Base-by-base conservation (phyloP, 2,329 filamentous ascomycete species). In the Ascochyta pisi region DNA sequence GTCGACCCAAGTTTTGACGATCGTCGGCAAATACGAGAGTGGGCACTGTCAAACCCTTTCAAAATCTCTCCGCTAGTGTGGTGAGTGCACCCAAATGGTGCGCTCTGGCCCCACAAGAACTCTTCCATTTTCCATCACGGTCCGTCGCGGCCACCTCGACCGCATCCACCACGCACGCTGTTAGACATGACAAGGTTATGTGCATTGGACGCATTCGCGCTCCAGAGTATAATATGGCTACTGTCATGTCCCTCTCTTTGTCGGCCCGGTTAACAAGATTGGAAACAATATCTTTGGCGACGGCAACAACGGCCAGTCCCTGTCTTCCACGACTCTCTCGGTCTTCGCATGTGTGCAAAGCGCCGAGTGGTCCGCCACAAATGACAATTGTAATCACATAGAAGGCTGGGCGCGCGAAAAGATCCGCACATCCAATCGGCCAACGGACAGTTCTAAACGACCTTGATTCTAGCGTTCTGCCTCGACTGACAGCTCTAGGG, bases 31-130 rank as follows among this genome's bases (percentile, higher is more conserved):
- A 35, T 23, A 23, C 33, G 33, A n/a, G 29, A 19, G n/a, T 15
- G 9, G 34, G 23, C 43, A 38, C 45, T 54, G 45, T 54, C 51
- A 54, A 54, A 43, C 29, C 50, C 29, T 47, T 33, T 43, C 43
- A 38, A 43, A 49, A 3, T 31, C 38, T 16, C 27, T 43, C 31
- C 45, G 45, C 51, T 54, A 50, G 51, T 54, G 26, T 24, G 29
- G 29, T 31, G 12, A 31, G 33, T 12, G 24, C 39, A 39, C 51
- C 13, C 26, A 34, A 49, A 49, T 13, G 33, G 45, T n/a, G 29
- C 40, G 39, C 13, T 42, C 45, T 34, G 23, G 31, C 10, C 22
- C 40, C 39, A 29, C 29, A 47, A 52, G 24, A 54, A 35, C 13
- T 16, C 22, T 6, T 40, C 31, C 12, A 10, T 31, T 10, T 4